phyloP scores from a whole-genome alignment of 139 green algal genomes.

The Limnomonas spitsbergensis region DNA sequence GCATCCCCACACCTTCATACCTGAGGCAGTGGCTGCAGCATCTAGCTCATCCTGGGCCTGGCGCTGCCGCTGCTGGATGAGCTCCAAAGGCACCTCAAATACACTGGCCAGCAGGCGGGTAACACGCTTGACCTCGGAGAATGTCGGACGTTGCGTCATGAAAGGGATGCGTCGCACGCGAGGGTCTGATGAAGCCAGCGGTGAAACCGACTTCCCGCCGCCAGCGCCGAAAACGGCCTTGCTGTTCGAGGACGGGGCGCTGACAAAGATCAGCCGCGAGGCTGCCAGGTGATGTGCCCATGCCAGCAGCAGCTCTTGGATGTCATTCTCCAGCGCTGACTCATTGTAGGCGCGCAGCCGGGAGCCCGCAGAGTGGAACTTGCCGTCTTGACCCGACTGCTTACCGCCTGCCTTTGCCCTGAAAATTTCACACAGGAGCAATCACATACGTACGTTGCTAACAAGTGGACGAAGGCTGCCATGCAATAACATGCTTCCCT shows the following conservation, averaged over 20 bases:
- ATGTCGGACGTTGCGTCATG: slow-evolving; percentile 75
- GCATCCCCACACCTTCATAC: not conserved
- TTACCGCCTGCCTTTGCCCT: slow-evolving; percentile 84
- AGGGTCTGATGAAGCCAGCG: slow-evolving; percentile 40
- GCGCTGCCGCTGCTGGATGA: not conserved
- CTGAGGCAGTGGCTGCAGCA: not conserved
- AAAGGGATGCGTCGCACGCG: slow-evolving; percentile 75
- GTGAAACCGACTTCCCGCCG: not conserved
- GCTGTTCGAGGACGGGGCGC: slow-evolving; percentile 56
- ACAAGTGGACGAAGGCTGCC: too few relatives aligned
- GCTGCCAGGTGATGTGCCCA: slow-evolving; percentile 54
- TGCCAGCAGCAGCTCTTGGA: slow-evolving; percentile 44
- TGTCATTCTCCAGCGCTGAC: slow-evolving; percentile 45
- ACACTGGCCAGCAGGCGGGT: slow-evolving; percentile 56
- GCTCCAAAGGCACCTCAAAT: slow-evolving; percentile 28
- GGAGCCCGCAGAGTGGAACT: slow-evolving; percentile 80
- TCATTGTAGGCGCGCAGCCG: slow-evolving; percentile 88
- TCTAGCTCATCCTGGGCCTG: not conserved
- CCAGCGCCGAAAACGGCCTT: slow-evolving; percentile 20
- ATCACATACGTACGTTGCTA: not conserved
- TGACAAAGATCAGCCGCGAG: slow-evolving; percentile 64
- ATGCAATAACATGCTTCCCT: too few relatives aligned
- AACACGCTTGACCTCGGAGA: slow-evolving; percentile 70
- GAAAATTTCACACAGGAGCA: not conserved
- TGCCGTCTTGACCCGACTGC: slow-evolving; percentile 82